Percentiles rank a stretch among this genome's conserved stretches.
These are phyloP conservation scores for Leptographium radiaticola DNA, from an alignment of 2,329 filamentous ascomycete genomes.

Conservation along the genomic window DNA sequence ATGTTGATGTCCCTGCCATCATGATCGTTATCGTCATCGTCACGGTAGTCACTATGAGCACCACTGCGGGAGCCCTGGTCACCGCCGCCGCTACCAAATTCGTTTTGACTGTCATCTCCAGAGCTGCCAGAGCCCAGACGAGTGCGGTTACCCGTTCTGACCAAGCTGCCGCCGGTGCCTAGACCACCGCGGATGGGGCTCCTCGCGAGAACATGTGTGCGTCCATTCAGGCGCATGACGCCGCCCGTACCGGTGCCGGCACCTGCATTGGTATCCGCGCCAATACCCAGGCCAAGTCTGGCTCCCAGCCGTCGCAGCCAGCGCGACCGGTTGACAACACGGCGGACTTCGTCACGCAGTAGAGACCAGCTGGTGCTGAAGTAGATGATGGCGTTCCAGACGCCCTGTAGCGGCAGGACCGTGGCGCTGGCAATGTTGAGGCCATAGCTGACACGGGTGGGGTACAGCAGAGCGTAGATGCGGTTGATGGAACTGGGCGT, in stretches of 20 bases:
- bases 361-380: conserved; percentile 45
- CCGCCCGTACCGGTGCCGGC: not conserved
- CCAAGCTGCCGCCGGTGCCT: not conserved
- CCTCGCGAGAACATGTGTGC: not conserved
- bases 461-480: conserved; percentile 51
- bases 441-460: conserved; percentile 40
- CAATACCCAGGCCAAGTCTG: not conserved
- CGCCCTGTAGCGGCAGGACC: conserved; percentile 64
- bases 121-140: not conserved
- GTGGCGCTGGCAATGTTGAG: conserved; percentile 58
- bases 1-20: not conserved
- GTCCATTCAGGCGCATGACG: not conserved
- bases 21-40: not conserved
- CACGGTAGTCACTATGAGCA: not conserved
- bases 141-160: not conserved
- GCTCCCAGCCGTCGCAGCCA: conserved; percentile 4
- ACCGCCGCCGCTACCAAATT: too few species aligned
- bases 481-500: conserved; percentile 60
- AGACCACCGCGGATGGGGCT: not conserved
- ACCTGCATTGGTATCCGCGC: not conserved
- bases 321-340: not conserved
- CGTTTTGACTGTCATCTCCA: not conserved
- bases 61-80: not conserved
- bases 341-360: conserved; percentile 18
- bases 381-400: conserved; percentile 73